A percentile compares a stretch with the other conserved stretches of the same genome.
These are phyloP conservation scores for Calonectria pseudoturangicola DNA, from an alignment of 2,329 filamentous ascomycete species.

Conservation along the genomic window DNA sequence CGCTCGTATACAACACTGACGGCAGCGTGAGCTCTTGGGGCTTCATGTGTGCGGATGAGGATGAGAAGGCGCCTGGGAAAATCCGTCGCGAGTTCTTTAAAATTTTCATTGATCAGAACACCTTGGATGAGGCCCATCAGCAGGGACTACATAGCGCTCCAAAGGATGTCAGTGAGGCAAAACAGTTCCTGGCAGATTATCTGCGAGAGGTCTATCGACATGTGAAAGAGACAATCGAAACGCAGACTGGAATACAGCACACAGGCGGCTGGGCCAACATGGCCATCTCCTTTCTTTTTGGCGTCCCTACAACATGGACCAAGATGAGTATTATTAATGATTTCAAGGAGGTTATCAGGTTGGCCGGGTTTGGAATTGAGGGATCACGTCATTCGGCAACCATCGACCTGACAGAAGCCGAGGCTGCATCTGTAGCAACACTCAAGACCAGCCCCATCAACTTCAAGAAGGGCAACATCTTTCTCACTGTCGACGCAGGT, in stretches of 20 bases:
- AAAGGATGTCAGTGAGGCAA: conserved; percentile 63
- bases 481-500: conserved; percentile 66
- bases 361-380: conserved; percentile 71
- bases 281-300: conserved; percentile 72
- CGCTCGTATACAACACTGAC: conserved; percentile 68
- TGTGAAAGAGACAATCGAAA: conserved; percentile 67
- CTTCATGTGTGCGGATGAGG: conserved; percentile 70
- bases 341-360: conserved; percentile 68
- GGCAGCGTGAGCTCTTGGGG: conserved; percentile 70
- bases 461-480: conserved; percentile 62
- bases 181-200: conserved; percentile 70
- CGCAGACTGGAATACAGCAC: conserved; percentile 60
- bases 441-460: conserved; percentile 64
- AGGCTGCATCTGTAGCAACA: conserved; percentile 68
- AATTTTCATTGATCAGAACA: conserved; percentile 70
- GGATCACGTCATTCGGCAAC: conserved; percentile 61
- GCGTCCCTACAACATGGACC: conserved; percentile 74
- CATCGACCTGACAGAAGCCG: conserved; percentile 68
- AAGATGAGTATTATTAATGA: conserved; percentile 69
- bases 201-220: conserved; percentile 69
- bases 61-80: conserved; percentile 58
- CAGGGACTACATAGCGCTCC: conserved; percentile 66
- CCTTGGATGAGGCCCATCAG: conserved; percentile 63
- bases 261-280: conserved; percentile 64
- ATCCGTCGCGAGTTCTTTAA: conserved; percentile 72